Evolutionary conservation across 2,329 filamentous ascomycete genomes (phyloP).

Genomic region (Fonsecaea pugnacius): DNA sequence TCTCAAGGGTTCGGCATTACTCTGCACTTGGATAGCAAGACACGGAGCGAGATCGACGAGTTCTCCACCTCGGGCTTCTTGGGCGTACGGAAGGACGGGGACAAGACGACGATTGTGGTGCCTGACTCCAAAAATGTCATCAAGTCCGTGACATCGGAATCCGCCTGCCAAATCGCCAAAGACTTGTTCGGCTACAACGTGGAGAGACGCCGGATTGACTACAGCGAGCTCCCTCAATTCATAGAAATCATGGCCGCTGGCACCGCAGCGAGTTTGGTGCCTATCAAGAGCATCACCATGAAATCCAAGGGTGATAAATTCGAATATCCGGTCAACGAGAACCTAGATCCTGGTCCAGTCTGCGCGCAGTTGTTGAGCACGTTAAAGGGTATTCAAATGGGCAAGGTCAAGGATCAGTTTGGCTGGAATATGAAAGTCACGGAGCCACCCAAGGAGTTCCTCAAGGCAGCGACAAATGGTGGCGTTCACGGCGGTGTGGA

Average conservation of each 20-base stretch:
- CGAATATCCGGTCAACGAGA: constrained; percentile 53
- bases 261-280: constrained; percentile 87
- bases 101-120: constrained; percentile 69
- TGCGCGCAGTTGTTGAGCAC: constrained; percentile 73
- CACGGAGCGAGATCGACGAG: constrained; percentile 85
- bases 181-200: constrained; percentile 81
- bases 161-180: constrained; percentile 71
- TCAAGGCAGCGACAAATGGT: constrained; percentile 17
- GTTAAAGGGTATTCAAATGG: constrained; percentile 83
- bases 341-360: constrained; percentile 70
- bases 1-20: constrained; percentile 88
- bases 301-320: constrained; percentile 62
- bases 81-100: constrained; percentile 68
- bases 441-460: constrained; percentile 35
- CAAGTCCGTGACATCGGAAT: constrained; percentile 81
- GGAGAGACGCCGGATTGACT: constrained; percentile 69
- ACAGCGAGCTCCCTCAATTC: constrained; percentile 66
- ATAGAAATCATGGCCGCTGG: constrained; percentile 87
- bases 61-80: constrained; percentile 96
- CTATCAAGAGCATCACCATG: constrained; percentile 87
- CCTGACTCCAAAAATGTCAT: constrained; percentile 88
- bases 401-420: constrained; percentile 75
- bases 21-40: constrained; percentile 85
- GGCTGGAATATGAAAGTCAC: constrained; percentile 66
- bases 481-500: constrained; percentile 30